A percentile compares a stretch with the other conserved stretches of the same genome.
These are phyloP conservation scores for Starmera stellimalicola DNA, from an alignment of 1,139 yeast genomes.

Conservation along the genomic window DNA sequence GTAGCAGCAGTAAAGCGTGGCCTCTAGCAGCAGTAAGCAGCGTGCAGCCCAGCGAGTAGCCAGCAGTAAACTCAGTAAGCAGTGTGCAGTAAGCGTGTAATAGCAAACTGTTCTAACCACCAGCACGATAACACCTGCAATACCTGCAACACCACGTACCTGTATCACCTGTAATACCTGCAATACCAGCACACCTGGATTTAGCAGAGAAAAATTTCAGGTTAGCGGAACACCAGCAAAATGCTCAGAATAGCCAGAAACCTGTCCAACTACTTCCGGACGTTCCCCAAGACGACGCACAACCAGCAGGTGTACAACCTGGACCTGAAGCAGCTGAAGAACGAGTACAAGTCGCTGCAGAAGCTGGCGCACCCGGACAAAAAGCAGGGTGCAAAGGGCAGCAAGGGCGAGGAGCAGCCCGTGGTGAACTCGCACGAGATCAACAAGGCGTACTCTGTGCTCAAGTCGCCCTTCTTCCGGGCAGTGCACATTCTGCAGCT, in stretches of 20 bases:
- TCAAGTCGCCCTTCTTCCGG: constrained; percentile 62
- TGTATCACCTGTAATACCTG: no score
- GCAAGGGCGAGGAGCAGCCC: constrained; percentile 17
- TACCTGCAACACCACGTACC: no score
- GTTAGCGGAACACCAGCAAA: no score
- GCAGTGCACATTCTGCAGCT: constrained; percentile 45
- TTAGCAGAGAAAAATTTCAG: no score
- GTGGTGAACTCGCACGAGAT: constrained; percentile 40
- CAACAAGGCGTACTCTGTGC: constrained; percentile 66
- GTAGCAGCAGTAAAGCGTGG: no score
- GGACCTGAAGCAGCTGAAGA: constrained; percentile 45
- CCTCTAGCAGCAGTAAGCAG: no score
- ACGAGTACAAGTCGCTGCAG: constrained; percentile 70
- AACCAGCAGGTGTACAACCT: constrained; percentile 63
- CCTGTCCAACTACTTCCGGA: constrained; percentile 36
- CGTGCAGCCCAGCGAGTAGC: no score
- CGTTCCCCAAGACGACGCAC: constrained; percentile 74
- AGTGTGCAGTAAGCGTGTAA: no score
- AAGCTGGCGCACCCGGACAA: constrained; percentile 74
- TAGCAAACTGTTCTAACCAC: no score
- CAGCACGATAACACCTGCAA: constrained; percentile 1
- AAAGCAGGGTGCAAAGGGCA: constrained; percentile 13
- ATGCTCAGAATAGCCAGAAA: no score
- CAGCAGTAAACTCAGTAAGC: no score
- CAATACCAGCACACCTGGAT: no score